These are phyloP conservation scores for Schrenkiella parvula DNA, from an alignment of 345 rosid genomes.

Conservation along the genomic window DNA sequence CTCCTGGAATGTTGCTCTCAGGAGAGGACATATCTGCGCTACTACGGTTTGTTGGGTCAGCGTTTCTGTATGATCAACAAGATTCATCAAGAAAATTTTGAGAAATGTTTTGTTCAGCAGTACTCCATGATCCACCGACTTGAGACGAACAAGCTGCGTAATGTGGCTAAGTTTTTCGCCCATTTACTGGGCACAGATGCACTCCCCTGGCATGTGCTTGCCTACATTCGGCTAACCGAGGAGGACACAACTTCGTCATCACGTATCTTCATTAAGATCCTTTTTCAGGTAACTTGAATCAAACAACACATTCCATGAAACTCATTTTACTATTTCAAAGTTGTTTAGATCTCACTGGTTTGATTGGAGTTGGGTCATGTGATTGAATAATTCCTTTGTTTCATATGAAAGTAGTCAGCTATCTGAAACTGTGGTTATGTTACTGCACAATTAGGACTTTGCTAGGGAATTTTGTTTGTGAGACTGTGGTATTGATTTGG, in stretches of 20 bases:
- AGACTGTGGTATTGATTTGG: not conserved
- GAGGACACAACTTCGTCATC: conserved; percentile 95
- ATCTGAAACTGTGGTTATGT: not conserved
- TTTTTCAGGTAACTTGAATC: conserved; percentile 66
- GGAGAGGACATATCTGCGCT: conserved; percentile 92
- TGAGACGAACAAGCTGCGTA: conserved; percentile 82
- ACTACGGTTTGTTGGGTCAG: conserved; percentile 88
- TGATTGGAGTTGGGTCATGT: not conserved
- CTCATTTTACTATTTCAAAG: conserved; percentile 5
- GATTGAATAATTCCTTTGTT: not conserved
- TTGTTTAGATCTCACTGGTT: not conserved
- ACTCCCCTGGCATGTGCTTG: conserved; percentile 89
- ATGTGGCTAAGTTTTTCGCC: conserved; percentile 93
- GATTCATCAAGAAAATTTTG: conserved; percentile 86
- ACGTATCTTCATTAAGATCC: conserved; percentile 91
- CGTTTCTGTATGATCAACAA: conserved; percentile 94
- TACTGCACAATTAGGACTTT: not conserved
- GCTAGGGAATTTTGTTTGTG: not conserved
- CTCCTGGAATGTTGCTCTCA: conserved; percentile 93
- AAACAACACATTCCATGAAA: conserved; percentile 2
- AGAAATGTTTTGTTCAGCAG: conserved; percentile 85
- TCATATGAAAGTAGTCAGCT: not conserved
- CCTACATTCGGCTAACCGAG: conserved; percentile 81
- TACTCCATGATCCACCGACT: conserved; percentile 95
- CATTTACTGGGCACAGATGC: conserved; percentile 93